Percentiles rank a stretch among this genome's conserved stretches.
Conservation (phyloP, 2,329 filamentous ascomycete species). For the Hypoxylon sp. region DNA sequence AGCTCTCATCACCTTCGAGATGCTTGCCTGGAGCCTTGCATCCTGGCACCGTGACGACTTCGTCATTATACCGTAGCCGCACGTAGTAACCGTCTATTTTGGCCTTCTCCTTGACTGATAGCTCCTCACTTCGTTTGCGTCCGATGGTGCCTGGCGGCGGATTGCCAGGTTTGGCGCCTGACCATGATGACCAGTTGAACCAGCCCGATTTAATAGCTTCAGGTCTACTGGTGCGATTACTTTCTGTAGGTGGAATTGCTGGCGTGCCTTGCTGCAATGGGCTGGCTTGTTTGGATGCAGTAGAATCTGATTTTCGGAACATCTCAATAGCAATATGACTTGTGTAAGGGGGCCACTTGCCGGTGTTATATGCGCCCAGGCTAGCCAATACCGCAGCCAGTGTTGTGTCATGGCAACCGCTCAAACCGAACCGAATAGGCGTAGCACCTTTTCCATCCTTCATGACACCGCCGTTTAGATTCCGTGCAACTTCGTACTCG, state of each 20-base stretch:
- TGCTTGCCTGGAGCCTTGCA: conserved; percentile 82
- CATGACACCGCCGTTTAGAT: conserved; percentile 41
- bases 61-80: conserved; percentile 89
- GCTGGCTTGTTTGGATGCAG: conserved; percentile 18
- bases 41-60: conserved; percentile 80
- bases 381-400: conserved; percentile 80
- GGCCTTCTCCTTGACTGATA: conserved; percentile 65
- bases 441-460: conserved; percentile 49
- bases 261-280: conserved; percentile 7
- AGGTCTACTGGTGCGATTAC: conserved; percentile 1
- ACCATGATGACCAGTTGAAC: conserved; percentile 46
- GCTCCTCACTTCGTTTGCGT: conserved; percentile 64
- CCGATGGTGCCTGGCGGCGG: conserved; percentile 59
- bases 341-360: conserved; percentile 90
- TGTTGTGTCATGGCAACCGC: conserved; percentile 93
- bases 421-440: conserved; percentile 77
- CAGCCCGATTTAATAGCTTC: conserved; percentile 39
- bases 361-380: conserved; percentile 77
- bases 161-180: conserved; percentile 41
- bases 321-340: conserved; percentile 91
- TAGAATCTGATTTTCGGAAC: conserved; percentile 66
- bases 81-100: conserved; percentile 83
- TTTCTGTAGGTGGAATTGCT: conserved; percentile 28
- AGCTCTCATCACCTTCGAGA: conserved; percentile 82
- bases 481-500: conserved; percentile 56